A percentile compares a stretch with the other conserved stretches of the same genome.
Evolutionary conservation across 371 early-diverging fungal genomes (phyloP).

Genomic region (Fennellomyces sp.): DNA sequence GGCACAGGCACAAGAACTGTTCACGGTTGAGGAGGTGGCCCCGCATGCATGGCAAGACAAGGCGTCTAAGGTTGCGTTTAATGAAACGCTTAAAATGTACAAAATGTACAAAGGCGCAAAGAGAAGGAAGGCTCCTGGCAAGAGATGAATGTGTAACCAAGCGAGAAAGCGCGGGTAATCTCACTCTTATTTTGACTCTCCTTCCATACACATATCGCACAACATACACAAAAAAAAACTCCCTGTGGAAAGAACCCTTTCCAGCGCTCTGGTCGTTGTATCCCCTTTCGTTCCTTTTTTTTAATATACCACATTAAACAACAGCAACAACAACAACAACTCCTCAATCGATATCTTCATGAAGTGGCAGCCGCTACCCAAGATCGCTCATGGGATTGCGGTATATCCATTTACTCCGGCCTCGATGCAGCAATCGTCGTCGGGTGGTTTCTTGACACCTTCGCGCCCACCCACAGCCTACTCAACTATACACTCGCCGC

Average conservation of each 20-base stretch:
- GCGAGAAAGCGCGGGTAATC: neutral
- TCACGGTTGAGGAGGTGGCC: constrained; percentile 45
- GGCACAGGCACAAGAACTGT: constrained; percentile 34
- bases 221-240: neutral
- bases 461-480: constrained; percentile 31
- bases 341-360: constrained; percentile 11
- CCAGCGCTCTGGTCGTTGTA: neutral
- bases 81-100: constrained; percentile 51
- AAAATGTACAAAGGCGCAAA: constrained; percentile 24
- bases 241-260: too few species aligned
- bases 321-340: neutral
- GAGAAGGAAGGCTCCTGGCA: too few species aligned
- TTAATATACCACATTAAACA: neutral
- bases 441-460: constrained; percentile 10
- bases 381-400: constrained; percentile 55
- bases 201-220: neutral
- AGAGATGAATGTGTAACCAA: neutral
- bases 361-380: constrained; percentile 58
- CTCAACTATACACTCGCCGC: constrained; percentile 30
- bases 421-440: constrained; percentile 11
- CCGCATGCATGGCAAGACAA: constrained; percentile 47
- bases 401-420: constrained; percentile 56
- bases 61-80: constrained; percentile 35
- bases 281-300: neutral
- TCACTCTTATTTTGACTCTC: neutral